Base-by-base conservation (phyloP, 2,329 filamentous ascomycete genomes). In the Diplodia seriata region DNA sequence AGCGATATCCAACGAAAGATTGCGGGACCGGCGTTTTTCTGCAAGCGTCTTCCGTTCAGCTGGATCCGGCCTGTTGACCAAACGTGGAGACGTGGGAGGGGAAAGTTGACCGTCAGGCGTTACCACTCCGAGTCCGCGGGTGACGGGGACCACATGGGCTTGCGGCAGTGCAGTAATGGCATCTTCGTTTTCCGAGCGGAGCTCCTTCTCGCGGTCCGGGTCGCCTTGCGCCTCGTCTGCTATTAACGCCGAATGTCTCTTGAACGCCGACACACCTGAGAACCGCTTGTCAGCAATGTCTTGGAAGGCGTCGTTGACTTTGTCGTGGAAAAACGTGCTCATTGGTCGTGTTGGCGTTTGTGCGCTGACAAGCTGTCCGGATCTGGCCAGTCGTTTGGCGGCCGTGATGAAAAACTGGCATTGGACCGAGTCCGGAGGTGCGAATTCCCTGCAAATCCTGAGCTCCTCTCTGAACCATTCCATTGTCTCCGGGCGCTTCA, bases 391-490 rank as follows among this genome's bases (percentile, higher is more conserved):
- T 59, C 89, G 83, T 72, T 91, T 90, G 8, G 93, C 87, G 0
- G 90, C 88, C 0, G 94, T 98, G 72, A 97, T 91, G 80, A 93
- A 97, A 83, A 97, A 97, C 77, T 97, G 94, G 82, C 94, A 97
- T 29, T 91, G 92, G 9, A 97, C 91, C 36, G 91, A 91, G 75
- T 95, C 92, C 0, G 92, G 91, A 1, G 94, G 94, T 11, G 94
- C 94, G 61, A 89, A 90, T 78, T 97, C 92, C 73, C 93, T 88
- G 80, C 94, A 97, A 74, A 97, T 97, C 57, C 93, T 88, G 68
- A 97, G 84, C 78, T 97, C 94, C 80, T 97, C 94, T 71, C 92
- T 91, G 84, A 97, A 98, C 94, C 94, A 98, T 76, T 97, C 93
- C 89, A 98, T 93, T 0, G 93, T 92, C 78, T 97, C 94, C 15